Base-by-base conservation (phyloP, 176 grass and related monocot genomes). In the Musa itinerans region DNA sequence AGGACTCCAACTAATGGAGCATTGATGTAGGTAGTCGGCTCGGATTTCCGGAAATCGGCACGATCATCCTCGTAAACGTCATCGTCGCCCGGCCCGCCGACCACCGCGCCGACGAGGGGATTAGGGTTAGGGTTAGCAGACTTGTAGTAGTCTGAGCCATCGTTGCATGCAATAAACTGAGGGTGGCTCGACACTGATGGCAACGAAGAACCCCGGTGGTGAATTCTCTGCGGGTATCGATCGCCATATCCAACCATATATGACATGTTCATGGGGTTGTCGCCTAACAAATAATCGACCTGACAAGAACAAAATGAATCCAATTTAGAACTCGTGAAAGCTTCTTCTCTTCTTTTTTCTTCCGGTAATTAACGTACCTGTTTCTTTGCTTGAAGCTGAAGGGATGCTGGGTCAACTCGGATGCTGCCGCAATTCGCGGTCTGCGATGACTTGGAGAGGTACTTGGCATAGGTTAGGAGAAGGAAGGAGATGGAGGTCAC, bases 21-120 rank as follows among this genome's bases (percentile, higher is more conserved):
- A 70, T 98, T 98, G 71, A 98, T 98, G 67, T 98, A 98, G 19
- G 94, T 98, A 68, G 94, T 91, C 0, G 94, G 94, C 54, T 98
- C 90, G 13, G 90, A 93, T 68, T 93, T 89, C 48, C 90, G 87
- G 76, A 89, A 98, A 67, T 98, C 88, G 10, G 79, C 86, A 58
- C 95, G 86, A 9, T 93, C 82, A 58, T 93, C 95, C 65, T 84
- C 84, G 17, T 93, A 98, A 55, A 24, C 69, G 66, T 98, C 95
- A 71, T 98, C 95, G 54, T 93, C 95, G 1, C 88, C 84, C 0
- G 95, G 94, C 8, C 94, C 95, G n/a, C 95, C 88, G 4, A 91
- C 88, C 1, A 98, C 80, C 0, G 95, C 95, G 2, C 95, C 95
- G n/a, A 98, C 48, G 74, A 89, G 74, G 0, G 63, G 88, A 62